Conservation (phyloP, 2,329 filamentous ascomycete species). For the Stemphylium lycopersici region DNA sequence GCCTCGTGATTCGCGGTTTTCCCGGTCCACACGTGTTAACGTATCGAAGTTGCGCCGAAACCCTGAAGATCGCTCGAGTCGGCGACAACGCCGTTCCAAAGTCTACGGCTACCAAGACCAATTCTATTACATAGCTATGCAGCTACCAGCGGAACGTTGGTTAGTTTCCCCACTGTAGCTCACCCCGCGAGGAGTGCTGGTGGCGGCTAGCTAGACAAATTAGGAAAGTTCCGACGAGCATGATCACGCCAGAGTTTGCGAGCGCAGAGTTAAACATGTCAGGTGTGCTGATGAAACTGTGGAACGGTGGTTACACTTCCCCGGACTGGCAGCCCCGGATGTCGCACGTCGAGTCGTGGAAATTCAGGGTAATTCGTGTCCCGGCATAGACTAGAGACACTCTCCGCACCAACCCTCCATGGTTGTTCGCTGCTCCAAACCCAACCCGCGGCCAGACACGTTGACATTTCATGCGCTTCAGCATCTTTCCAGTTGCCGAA, state of each 20-base stretch:
- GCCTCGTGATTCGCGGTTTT: background rate
- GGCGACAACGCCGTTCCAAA: constrained; percentile 1
- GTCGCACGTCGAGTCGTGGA: background rate
- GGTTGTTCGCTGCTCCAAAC: constrained; percentile 6
- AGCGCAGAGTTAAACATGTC: constrained; percentile 8
- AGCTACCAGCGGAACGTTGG: constrained; percentile 9
- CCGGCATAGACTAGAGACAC: constrained; percentile 1
- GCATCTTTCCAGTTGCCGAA: background rate
- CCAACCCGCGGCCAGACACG: background rate
- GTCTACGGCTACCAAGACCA: constrained; percentile 3
- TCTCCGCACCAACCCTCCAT: constrained; percentile 4
- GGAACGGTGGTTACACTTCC: constrained; percentile 11
- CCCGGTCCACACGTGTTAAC: constrained; percentile 9
- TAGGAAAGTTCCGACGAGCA: constrained; percentile 7
- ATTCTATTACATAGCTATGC: background rate
- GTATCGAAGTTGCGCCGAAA: constrained; percentile 1
- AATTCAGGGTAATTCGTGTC: background rate
- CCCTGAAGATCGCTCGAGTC: constrained; percentile 3
- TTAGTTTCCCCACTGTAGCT: constrained; percentile 13
- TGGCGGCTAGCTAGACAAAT: constrained; percentile 8
- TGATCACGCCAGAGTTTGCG: constrained; percentile 10
- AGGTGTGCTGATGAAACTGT: constrained; percentile 6
- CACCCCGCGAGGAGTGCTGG: constrained; percentile 5
- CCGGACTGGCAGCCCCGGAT: constrained; percentile 12
- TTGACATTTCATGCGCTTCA: constrained; percentile 2